Evolutionary conservation across 2,329 filamentous ascomycete genomes (phyloP), one percentile per base, ranked within the genome.

Genomic region (Mollisia scopiformis): DNA sequence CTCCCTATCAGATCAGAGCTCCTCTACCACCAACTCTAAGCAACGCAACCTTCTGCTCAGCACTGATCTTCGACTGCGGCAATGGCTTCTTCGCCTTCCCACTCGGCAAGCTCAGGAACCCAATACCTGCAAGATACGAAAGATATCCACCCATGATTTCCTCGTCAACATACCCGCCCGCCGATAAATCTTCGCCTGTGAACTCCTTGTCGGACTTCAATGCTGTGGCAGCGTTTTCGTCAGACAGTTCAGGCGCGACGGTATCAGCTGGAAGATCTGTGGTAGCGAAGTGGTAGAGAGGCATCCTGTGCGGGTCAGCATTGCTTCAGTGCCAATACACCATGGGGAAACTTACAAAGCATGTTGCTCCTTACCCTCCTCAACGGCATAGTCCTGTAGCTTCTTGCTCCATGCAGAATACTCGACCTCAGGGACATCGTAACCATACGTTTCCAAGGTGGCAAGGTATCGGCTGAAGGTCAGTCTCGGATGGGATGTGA

Each of bases 381-480:
- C 46, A 60, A 82, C 76, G 6, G 79, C 72, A 52, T 80, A 80
- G 14, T 80, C 82, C 23, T 90, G 85, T 62, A 96, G 81, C 66
- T 84, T 82, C 30, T 80, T 77, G 63, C 84, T 85, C 92, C 92
- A 96, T 6, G 82, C 79, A 2, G 82, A 75, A 71, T 95, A 96
- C 35, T 83, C 78, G 2, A 90, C 82, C 63, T 88, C 82, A 0
- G 89, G 86, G 0, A 88, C 84, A 27, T 81, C 72, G 76, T 92
- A 96, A 27, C 92, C 92, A 72, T 91, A 96, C 21, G 79, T 81
- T 71, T 88, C 82, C 7, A 96, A 80, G 0, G 84, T 80, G 21
- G 83, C 83, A n/a, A 95, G 82, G 76, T 87, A 96, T 72, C 92
- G 83, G 76, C 89, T 92, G 81, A 93, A 88, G 2, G 86, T 86